Base-by-base conservation (phyloP, 345 rosid species). In the Lepidium aucheri region DNA sequence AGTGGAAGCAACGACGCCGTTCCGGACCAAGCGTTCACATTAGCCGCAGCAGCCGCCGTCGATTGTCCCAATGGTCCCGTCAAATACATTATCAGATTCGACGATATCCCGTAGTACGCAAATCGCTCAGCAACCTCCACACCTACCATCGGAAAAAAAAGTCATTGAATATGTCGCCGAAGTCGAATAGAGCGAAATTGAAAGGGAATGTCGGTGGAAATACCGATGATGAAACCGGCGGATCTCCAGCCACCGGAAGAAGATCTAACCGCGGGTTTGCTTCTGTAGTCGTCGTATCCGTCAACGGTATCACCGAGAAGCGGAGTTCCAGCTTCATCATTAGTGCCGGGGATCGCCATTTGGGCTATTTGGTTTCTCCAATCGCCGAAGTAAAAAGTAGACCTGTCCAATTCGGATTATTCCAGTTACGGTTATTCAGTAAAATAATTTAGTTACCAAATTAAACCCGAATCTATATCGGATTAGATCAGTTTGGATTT, bases 101-200 rank as follows among this genome's bases (percentile, higher is more conserved):
- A 81, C 2, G 57, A 54, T 34, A 81, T 79, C 0, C 87, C 87
- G 12, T 69, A 79, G 55, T 53, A 79, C 18, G 83, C 81, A 53
- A 79, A 81, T 13, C 85, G 79, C 73, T 83, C 87, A 3, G 79
- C 83, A 9, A 81, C 75, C 67, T 83, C 87, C 54, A 80, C 84
- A 16, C 72, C 83, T 80, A 52, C 16, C 39, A 11, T 62, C 68
- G 43, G 28, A n/a, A 11, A 45, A 34, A 17, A 52, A 26, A 60
- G 14, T 2, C 22, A 20, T 32, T 7, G 26, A 6, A 20, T 26
- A 1, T 1, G 9, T 26, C 13, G 40, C 17, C 1, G 9, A 47
- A 24, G 14, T 42, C 33, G 28, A 14, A 30, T 28, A 7, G 6
- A 30, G 41, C 7, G 32, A 14, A 2, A 6, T 0, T 49, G 20